phyloP scores from a whole-genome alignment of 2,329 filamentous ascomycete genomes.

The Metarhizium brunneum region DNA sequence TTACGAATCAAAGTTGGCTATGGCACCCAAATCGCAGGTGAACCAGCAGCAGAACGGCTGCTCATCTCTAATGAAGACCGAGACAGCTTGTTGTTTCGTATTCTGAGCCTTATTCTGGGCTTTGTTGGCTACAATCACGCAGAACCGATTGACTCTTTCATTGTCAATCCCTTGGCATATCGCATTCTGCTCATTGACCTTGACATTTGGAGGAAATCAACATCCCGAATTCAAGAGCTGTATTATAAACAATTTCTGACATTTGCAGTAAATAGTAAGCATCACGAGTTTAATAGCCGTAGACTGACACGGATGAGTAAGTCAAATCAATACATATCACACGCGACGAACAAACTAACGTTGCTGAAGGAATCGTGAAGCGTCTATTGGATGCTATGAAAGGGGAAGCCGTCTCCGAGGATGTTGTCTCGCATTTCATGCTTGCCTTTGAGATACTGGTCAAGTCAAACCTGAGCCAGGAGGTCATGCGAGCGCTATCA shows the following conservation, averaged over 20 bases:
- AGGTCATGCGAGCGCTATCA: constrained; percentile 77
- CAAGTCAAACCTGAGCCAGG: constrained; percentile 70
- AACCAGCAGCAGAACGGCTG: constrained; percentile 28
- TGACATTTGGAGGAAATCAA: constrained; percentile 82
- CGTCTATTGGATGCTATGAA: constrained; percentile 85
- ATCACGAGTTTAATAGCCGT: constrained; percentile 85
- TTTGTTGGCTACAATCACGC: constrained; percentile 84
- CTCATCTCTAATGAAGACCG: constrained; percentile 41
- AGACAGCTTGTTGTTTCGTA: constrained; percentile 46
- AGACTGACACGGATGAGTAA: constrained; percentile 83
- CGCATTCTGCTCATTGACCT: constrained; percentile 85
- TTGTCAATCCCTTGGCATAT: constrained; percentile 92
- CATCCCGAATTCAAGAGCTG: constrained; percentile 66
- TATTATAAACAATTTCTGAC: constrained; percentile 90
- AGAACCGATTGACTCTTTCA: constrained; percentile 78
- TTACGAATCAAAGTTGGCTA: constrained; percentile 73
- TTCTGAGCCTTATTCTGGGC: constrained; percentile 68
- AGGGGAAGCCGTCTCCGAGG: constrained; percentile 63
- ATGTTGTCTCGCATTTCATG: constrained; percentile 68
- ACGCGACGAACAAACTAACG: constrained; percentile 8
- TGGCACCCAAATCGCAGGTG: constrained; percentile 20
- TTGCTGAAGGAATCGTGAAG: constrained; percentile 69
- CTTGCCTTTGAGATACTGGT: constrained; percentile 71
- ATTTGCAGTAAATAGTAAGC: constrained; percentile 83
- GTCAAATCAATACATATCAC: constrained; percentile 20